phyloP scores from a whole-genome alignment of 768 basidiomycete species.

The Tulasnella sp. region DNA sequence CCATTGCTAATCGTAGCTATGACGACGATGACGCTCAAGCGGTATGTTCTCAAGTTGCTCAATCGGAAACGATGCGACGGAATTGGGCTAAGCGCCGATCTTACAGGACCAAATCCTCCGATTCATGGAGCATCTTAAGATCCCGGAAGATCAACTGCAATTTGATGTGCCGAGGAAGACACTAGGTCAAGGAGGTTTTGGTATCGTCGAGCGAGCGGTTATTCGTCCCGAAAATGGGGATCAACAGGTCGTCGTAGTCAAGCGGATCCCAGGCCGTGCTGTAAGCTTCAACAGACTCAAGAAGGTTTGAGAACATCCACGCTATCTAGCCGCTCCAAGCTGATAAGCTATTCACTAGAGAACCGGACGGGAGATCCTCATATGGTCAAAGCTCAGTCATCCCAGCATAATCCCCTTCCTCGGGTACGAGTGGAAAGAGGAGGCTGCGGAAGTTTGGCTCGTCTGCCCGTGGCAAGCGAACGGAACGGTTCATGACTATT shows the following conservation, averaged over 20 bases:
- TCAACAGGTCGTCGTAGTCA: not conserved
- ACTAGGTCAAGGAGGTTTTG: not conserved
- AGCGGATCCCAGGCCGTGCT: not conserved
- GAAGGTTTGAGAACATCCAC: not conserved
- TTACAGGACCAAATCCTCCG: not conserved
- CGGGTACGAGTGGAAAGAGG: not conserved
- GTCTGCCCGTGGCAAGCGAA: not conserved
- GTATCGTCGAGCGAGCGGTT: not conserved
- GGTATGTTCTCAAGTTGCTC: not conserved
- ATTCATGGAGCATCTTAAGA: not conserved
- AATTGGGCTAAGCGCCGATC: not conserved
- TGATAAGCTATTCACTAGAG: not conserved
- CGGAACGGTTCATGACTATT: not conserved
- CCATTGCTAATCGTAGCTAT: not conserved
- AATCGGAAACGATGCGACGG: not conserved
- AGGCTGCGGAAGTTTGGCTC: not conserved
- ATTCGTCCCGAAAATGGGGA: not conserved
- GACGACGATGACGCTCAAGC: not conserved
- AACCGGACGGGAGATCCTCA: not conserved
- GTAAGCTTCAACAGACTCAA: not conserved
- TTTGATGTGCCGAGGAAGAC: not conserved
- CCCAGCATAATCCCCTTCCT: not conserved
- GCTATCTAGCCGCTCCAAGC: not conserved
- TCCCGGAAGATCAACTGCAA: not conserved
- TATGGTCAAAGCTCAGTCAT: not conserved